Conservation (phyloP, 106 monocot species). For the Dioscorea zingiberensis region DNA sequence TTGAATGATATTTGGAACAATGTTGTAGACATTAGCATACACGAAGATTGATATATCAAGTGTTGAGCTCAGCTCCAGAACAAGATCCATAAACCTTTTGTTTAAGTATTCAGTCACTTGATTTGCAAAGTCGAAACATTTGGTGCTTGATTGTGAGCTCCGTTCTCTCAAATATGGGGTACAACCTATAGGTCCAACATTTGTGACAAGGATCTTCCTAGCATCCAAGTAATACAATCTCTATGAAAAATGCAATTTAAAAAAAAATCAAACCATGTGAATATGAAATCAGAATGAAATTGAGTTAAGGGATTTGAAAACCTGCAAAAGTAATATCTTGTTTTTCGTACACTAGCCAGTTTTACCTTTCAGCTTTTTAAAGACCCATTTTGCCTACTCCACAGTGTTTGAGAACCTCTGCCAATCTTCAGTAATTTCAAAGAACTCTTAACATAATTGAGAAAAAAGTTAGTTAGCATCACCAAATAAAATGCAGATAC, state of each 20-base stretch:
- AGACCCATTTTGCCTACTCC: too few species aligned
- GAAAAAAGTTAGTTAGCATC: too few species aligned
- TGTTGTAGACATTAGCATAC: slow-evolving; percentile 43
- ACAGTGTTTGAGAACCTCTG: too few species aligned
- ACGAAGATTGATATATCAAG: slow-evolving; percentile 34
- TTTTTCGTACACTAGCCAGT: too few species aligned
- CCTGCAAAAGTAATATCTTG: too few species aligned
- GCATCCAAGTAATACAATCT: slow-evolving; percentile 64
- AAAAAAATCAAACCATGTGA: not conserved
- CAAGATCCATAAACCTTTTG: slow-evolving; percentile 29
- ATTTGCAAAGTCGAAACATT: slow-evolving; percentile 51
- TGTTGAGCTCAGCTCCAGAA: slow-evolving; percentile 33
- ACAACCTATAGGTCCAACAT: slow-evolving; percentile 70
- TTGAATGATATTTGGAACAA: slow-evolving; percentile 45
- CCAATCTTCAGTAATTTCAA: too few species aligned
- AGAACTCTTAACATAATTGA: too few species aligned
- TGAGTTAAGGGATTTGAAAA: not conserved
- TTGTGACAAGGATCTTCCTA: slow-evolving; percentile 48
- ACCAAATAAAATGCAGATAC: too few species aligned
- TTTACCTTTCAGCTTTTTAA: too few species aligned
- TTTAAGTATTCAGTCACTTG: slow-evolving; percentile 47
- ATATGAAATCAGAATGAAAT: not conserved
- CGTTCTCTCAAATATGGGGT: slow-evolving; percentile 50
- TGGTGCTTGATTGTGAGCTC: slow-evolving; percentile 18
- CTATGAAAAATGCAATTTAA: slow-evolving; percentile 19